Base-by-base conservation (phyloP, 2,329 filamentous ascomycete genomes). In the Trichoderma lentiforme region DNA sequence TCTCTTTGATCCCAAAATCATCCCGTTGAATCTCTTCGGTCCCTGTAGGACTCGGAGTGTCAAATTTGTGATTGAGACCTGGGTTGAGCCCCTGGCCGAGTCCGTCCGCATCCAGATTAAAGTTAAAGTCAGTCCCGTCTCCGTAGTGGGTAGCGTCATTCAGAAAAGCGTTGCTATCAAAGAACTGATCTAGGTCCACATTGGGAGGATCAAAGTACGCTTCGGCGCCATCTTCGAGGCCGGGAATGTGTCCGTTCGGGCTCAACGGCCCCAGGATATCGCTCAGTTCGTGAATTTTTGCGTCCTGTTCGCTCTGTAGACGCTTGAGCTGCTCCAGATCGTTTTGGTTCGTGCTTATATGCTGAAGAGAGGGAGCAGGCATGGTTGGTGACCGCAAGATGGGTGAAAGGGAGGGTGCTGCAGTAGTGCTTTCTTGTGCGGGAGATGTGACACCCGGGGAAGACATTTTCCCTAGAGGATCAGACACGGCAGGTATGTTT, bases 261-360 rank as follows among this genome's bases (percentile, higher is more conserved):
- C 91, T 95, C 14, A 97, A 86, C 0, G 94, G 94, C 7, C 92
- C 91, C 8, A 98, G 86, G 18, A 94, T 84, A 70, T 89, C 90
- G 66, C 90, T 90, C 11, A 98, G 85, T 72, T 93, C 90, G 73
- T 93, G 89, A 1, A 98, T 92, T 63, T 92, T 92, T 62, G 87
- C 87, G 73, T 92, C 90, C 77, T 97, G 94, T 73, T 95, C 90
- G 28, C 89, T 88, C 78, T 97, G 93, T 77, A 97, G 85, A 57
- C 91, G 91, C 74, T 93, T 89, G 2, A 98, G 86, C 34, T 92
- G 87, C 66, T 96, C 93, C 32, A 98, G 88, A 74, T 97, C 92
- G 15, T 91, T 86, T 73, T 92, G 87, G 5, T 92, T 95, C 73
- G 88, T 88, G 60, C 86, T 88, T 73, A 96, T 88, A 51, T 90